A percentile compares a stretch with the other conserved stretches of the same genome.
phyloP scores from a whole-genome alignment of 352 stramenopile genomes.

The Phytophthora brassicae region DNA sequence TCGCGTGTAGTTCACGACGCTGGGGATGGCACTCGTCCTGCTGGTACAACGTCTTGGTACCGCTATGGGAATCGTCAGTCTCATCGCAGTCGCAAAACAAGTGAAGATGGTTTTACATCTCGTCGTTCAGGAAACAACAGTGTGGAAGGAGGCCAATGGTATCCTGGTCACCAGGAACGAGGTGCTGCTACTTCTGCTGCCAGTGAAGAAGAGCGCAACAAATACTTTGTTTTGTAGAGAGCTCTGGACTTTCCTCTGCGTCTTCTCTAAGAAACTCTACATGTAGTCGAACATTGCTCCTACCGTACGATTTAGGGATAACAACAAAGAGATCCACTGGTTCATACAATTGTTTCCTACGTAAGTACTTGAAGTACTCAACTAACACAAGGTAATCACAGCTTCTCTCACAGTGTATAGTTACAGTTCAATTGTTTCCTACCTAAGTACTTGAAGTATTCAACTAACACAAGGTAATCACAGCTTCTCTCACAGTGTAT shows the following conservation, averaged over 20 bases:
- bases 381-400: no score
- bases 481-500: no score
- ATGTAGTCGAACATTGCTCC: slow-evolving; percentile 17
- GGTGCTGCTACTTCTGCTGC: slow-evolving; percentile 40
- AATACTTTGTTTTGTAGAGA: slow-evolving; percentile 84
- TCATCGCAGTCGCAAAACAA: slow-evolving; percentile 63
- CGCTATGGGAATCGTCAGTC: slow-evolving; percentile 78
- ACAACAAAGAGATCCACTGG: slow-evolving; percentile 9
- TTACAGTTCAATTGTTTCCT: no score
- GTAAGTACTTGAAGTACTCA: no score
- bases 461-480: no score
- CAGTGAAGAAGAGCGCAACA: slow-evolving; percentile 75
- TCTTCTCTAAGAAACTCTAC: slow-evolving; percentile 23
- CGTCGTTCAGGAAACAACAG: slow-evolving; percentile 74
- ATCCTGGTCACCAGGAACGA: slow-evolving; percentile 40
- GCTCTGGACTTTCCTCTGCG: slow-evolving; percentile 20
- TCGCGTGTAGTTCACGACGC: slow-evolving; percentile 69
- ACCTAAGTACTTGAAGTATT: no score
- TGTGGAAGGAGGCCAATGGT: slow-evolving; percentile 48
- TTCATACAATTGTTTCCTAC: no score
- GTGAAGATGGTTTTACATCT: slow-evolving; percentile 46
- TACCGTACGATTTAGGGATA: slow-evolving; percentile 27
- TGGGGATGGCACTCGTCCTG: slow-evolving; percentile 39
- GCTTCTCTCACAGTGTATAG: no score
- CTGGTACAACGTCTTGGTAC: slow-evolving; percentile 64